phyloP scores from a whole-genome alignment of 345 rosid species.

The Pugionium dolabratum region DNA sequence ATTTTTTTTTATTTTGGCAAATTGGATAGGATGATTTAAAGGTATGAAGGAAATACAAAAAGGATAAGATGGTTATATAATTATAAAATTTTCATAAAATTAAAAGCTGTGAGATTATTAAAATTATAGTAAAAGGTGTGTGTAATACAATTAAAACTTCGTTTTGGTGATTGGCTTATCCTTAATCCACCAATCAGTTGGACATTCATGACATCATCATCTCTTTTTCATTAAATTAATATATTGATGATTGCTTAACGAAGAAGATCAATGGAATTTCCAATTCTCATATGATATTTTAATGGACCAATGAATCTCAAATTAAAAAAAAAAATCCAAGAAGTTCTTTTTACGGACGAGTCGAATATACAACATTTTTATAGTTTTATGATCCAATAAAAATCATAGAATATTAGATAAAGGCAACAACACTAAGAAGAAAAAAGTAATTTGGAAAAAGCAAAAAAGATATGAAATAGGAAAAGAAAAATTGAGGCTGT shows the following conservation, averaged over 20 bases:
- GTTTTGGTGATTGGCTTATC: slow-evolving; percentile 41
- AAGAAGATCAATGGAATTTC: slow-evolving; percentile 23
- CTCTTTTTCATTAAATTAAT: neutral
- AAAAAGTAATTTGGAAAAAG: slow-evolving; percentile 33
- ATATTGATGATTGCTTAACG: slow-evolving; percentile 25
- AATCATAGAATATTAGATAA: slow-evolving; percentile 18
- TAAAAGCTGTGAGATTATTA: slow-evolving; percentile 14
- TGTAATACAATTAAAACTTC: slow-evolving; percentile 13
- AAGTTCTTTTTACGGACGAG: neutral
- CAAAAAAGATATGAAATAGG: slow-evolving; percentile 6
- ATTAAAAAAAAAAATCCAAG: neutral
- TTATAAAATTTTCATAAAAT: neutral
- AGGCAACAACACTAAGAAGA: slow-evolving; percentile 30
- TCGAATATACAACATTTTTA: neutral
- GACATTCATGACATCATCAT: slow-evolving; percentile 33
- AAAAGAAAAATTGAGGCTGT: slow-evolving; percentile 11
- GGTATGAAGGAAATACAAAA: neutral
- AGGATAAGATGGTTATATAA: neutral
- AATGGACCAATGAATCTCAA: slow-evolving; percentile 1
- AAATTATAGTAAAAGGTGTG: slow-evolving; percentile 31
- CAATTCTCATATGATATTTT: neutral
- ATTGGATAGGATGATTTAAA: slow-evolving; percentile 16
- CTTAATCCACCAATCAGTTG: slow-evolving; percentile 39
- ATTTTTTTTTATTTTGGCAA: neutral
- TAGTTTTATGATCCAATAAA: slow-evolving; percentile 24